These are phyloP conservation scores for Capsicum chinense DNA, from an alignment of 257 asterid species.

Conservation along the genomic window DNA sequence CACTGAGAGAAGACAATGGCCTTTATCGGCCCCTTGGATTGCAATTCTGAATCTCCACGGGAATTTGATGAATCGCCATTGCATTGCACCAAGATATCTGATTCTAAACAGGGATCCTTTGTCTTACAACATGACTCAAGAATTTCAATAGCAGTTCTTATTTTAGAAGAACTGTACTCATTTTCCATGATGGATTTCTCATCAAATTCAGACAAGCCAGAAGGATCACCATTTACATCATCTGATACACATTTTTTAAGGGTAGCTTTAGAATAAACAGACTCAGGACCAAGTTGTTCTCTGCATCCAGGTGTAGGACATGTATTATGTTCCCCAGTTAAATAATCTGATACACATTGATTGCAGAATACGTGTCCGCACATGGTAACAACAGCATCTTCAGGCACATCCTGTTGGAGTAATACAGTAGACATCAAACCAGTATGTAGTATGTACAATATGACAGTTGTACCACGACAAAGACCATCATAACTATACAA, in stretches of 20 bases:
- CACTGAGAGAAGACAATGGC: constrained; percentile 98
- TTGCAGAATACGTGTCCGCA: constrained; percentile 96
- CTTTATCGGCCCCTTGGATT: constrained; percentile 59
- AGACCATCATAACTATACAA: constrained; percentile 16
- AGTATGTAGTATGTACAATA: not conserved
- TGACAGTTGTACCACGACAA: not conserved
- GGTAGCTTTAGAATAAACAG: constrained; percentile 68
- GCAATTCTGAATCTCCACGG: constrained; percentile 39
- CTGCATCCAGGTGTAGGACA: constrained; percentile 89
- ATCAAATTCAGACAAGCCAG: constrained; percentile 44
- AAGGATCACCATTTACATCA: constrained; percentile 50
- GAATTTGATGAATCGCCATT: constrained; percentile 53
- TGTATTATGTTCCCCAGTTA: constrained; percentile 84
- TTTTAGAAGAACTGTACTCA: constrained; percentile 75
- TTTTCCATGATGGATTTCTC: constrained; percentile 57
- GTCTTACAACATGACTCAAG: constrained; percentile 57
- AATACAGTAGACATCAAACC: constrained; percentile 20
- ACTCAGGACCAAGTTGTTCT: constrained; percentile 86
- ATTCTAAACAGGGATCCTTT: constrained; percentile 41
- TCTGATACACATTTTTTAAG: constrained; percentile 62
- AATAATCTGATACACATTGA: constrained; percentile 80
- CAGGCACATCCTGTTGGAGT: constrained; percentile 85
- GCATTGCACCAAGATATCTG: constrained; percentile 36
- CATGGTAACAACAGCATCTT: constrained; percentile 92
- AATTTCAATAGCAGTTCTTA: constrained; percentile 71